Percentiles rank a stretch among this genome's conserved stretches.
Evolutionary conservation across 2,329 filamentous ascomycete genomes (phyloP).

Genomic region (Rugonectria rugulosa): DNA sequence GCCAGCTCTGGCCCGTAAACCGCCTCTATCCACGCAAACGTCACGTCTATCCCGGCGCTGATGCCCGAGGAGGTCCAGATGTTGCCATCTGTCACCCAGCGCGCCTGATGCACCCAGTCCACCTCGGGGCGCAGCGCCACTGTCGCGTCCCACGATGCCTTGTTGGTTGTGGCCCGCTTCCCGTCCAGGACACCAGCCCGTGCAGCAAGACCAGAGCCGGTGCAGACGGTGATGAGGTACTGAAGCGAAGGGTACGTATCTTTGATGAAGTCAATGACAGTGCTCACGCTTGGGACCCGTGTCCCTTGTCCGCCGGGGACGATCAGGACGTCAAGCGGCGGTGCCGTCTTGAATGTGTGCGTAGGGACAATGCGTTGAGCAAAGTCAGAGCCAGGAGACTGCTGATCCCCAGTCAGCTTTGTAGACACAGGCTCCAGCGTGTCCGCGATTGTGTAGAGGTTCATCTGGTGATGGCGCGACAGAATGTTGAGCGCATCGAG

Average conservation of each 20-base stretch:
- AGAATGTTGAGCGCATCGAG: conserved; percentile 45
- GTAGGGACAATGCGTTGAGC: conserved; percentile 45
- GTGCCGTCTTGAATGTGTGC: conserved; percentile 49
- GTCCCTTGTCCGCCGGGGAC: conserved; percentile 69
- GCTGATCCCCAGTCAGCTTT: not conserved
- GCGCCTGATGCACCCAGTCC: conserved; percentile 66
- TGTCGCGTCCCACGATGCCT: conserved; percentile 60
- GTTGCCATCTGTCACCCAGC: conserved; percentile 72
- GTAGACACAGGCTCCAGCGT: conserved; percentile 42
- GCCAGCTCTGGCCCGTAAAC: conserved; percentile 60
- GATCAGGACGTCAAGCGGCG: too few relatives aligned
- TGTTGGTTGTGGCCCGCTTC: conserved; percentile 71
- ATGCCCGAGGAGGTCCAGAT: conserved; percentile 71
- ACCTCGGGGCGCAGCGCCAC: conserved; percentile 57
- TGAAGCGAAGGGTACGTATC: conserved; percentile 55
- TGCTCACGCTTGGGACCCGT: conserved; percentile 47
- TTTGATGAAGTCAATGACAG: conserved; percentile 44
- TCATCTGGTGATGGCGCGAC: conserved; percentile 32
- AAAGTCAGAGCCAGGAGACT: conserved; percentile 26
- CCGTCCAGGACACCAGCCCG: conserved; percentile 67
- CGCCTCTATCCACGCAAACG: conserved; percentile 46
- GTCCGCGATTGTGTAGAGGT: conserved; percentile 39
- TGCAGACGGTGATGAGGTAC: conserved; percentile 72
- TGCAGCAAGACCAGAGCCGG: conserved; percentile 66
- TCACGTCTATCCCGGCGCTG: conserved; percentile 47